A percentile compares a stretch with the other conserved stretches of the same genome.
phyloP scores from a whole-genome alignment of 2,329 filamentous ascomycete genomes.

The Fusarium abutilonis region DNA sequence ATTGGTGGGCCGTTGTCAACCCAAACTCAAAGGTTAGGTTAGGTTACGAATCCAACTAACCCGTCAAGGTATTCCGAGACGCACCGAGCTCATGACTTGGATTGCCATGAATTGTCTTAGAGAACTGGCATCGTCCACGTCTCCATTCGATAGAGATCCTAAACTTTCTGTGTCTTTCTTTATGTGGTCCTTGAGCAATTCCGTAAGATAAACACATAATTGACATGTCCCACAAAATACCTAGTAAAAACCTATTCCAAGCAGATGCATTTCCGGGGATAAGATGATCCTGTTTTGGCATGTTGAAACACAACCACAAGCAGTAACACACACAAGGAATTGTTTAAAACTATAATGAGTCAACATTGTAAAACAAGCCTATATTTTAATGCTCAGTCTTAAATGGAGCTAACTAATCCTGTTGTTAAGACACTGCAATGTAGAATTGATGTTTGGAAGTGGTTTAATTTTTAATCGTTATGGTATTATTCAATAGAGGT shows the following conservation, averaged over 20 bases:
- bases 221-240: neutral
- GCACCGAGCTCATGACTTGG: neutral
- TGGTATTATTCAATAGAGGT: conserved; percentile 29
- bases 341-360: no score
- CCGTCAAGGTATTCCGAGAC: conserved; percentile 20
- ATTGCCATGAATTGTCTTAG: neutral
- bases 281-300: neutral
- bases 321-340: neutral
- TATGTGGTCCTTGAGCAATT: neutral
- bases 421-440: no score
- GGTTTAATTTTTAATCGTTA: conserved; percentile 2
- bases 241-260: neutral
- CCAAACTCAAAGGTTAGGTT: neutral
- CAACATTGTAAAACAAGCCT: no score
- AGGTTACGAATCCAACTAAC: conserved; percentile 18
- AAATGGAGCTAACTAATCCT: no score
- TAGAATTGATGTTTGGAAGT: neutral
- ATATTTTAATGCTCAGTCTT: no score
- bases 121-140: conserved; percentile 1
- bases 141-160: neutral
- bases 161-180: neutral
- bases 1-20: conserved; percentile 10
- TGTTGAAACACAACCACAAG: neutral
- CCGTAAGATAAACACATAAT: neutral
- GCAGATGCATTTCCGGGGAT: neutral